Evolutionary conservation across 1,284 basidiomycete genomes (phyloP), one percentile per base, ranked within the genome.

Genomic region (Athelia psychrophila): DNA sequence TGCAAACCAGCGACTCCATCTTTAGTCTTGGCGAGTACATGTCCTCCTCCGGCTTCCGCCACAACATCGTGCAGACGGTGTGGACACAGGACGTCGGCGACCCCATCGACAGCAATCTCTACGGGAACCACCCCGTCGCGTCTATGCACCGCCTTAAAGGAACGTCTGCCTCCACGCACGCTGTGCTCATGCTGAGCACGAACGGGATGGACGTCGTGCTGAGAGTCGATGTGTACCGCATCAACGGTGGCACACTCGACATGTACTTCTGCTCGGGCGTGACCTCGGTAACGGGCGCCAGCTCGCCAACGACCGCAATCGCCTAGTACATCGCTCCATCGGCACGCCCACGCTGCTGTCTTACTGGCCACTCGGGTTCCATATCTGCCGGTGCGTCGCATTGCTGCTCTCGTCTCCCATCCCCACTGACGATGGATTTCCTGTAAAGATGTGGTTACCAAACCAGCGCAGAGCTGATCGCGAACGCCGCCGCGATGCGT

Each of bases 11-110:
- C 33, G 77, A 87, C 19, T 89, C 91, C 59, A 76, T 93, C 42
- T 91, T 91, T 57, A 90, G 91, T 1, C 70, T 93, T 8, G 90
- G 89, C 3, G 89, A 93, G 64, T 79, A 83, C 20, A 75, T 89
- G 24, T 76, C 85, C 1, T 80, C 78, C 58, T 82, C 81, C 56
- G 84, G 84, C 3, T 86, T 87, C 64, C 69, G 88, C 30, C 73
- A 87, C 13, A 76, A 86, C 22, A 79, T 77, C 2, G 71, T 89
- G 6, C 88, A 89, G 62, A 84, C 86, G 2, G 73, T 83, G 67
- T 90, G 88, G 85, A 79, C 79, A 9, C 76, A 87, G 18, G 86
- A 88, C 62, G 70, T 67, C 30, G 72, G 68, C 6, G 82, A 85
- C 61, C 83, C 84, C 2, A 65, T 82, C 16, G 79, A 86, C 59